Percentiles rank a stretch among this genome's conserved stretches.
Evolutionary conservation across 129 eudicot species (phyloP).

Genomic region (Erigeron canadensis): DNA sequence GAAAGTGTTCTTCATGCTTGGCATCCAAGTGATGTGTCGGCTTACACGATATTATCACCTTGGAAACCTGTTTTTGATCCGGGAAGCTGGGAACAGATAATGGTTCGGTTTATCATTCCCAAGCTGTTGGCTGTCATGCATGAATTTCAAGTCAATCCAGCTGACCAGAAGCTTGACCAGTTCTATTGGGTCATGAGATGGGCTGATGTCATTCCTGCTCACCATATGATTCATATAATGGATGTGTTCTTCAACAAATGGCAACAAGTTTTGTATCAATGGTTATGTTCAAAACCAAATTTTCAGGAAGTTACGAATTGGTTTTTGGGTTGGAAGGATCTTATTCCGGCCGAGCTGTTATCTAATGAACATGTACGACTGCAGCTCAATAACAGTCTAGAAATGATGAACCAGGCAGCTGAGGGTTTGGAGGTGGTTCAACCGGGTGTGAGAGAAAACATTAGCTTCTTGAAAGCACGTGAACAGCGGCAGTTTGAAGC

Average conservation of each 20-base stretch:
- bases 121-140: slow-evolving; percentile 59
- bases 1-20: slow-evolving; percentile 76
- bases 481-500: slow-evolving; percentile 75
- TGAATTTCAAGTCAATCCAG: slow-evolving; percentile 70
- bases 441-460: slow-evolving; percentile 53
- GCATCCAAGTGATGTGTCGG: slow-evolving; percentile 78
- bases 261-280: slow-evolving; percentile 72
- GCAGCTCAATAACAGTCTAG: slow-evolving; percentile 53
- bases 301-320: slow-evolving; percentile 66
- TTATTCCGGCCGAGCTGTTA: slow-evolving; percentile 61
- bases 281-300: slow-evolving; percentile 63
- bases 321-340: slow-evolving; percentile 72
- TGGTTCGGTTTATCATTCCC: slow-evolving; percentile 66
- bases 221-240: slow-evolving; percentile 67
- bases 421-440: slow-evolving; percentile 73
- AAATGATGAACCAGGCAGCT: slow-evolving; percentile 75
- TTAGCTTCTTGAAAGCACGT: slow-evolving; percentile 26
- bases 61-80: slow-evolving; percentile 84
- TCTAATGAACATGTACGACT: slow-evolving; percentile 62
- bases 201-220: slow-evolving; percentile 60
- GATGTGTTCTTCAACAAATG: slow-evolving; percentile 75
- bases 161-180: slow-evolving; percentile 62
- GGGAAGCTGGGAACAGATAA: slow-evolving; percentile 74
- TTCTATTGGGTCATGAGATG: slow-evolving; percentile 69
- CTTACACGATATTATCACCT: slow-evolving; percentile 61